Conservation (phyloP, 108 stramenopile genomes). For the Fistulifera pelliculosa region DNA sequence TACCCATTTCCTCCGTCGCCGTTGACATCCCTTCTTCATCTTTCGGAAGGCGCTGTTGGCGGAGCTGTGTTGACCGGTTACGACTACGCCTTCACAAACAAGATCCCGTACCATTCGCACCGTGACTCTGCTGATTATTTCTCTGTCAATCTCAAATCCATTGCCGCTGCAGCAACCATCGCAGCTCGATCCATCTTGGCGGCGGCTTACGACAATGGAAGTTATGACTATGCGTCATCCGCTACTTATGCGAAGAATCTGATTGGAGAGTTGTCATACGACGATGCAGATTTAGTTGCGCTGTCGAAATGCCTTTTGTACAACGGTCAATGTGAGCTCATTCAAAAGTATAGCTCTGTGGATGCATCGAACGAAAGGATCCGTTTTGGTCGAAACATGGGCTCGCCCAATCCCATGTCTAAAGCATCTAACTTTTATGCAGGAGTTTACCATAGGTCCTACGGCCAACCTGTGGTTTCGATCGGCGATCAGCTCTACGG, state of each 20-base stretch:
- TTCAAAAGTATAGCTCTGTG: constrained; percentile 45
- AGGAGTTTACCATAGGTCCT: constrained; percentile 44
- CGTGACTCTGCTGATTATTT: constrained; percentile 36
- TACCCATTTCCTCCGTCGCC: constrained; percentile 76
- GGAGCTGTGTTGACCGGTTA: constrained; percentile 79
- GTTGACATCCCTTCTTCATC: constrained; percentile 46
- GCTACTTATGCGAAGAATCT: constrained; percentile 48
- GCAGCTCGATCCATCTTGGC: constrained; percentile 75
- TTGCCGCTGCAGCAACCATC: constrained; percentile 74
- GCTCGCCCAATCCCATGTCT: constrained; percentile 19
- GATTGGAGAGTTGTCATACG: constrained; percentile 42
- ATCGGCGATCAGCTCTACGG: constrained; percentile 63
- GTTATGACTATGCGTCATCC: constrained; percentile 48
- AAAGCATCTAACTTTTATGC: constrained; percentile 48
- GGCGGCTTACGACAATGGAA: constrained; percentile 67
- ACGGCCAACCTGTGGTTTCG: constrained; percentile 75
- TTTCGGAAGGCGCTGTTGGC: constrained; percentile 42
- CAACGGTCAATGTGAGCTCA: constrained; percentile 55
- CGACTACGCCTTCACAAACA: constrained; percentile 56
- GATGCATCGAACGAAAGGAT: constrained; percentile 45
- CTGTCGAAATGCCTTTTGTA: constrained; percentile 56
- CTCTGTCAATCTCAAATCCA: constrained; percentile 53
- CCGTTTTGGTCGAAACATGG: constrained; percentile 46
- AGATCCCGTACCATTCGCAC: constrained; percentile 66
- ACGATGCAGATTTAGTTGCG: constrained; percentile 36